These are phyloP conservation scores for Chaetoscypha palmicola DNA, from an alignment of 2,329 filamentous ascomycete species.

Conservation along the genomic window DNA sequence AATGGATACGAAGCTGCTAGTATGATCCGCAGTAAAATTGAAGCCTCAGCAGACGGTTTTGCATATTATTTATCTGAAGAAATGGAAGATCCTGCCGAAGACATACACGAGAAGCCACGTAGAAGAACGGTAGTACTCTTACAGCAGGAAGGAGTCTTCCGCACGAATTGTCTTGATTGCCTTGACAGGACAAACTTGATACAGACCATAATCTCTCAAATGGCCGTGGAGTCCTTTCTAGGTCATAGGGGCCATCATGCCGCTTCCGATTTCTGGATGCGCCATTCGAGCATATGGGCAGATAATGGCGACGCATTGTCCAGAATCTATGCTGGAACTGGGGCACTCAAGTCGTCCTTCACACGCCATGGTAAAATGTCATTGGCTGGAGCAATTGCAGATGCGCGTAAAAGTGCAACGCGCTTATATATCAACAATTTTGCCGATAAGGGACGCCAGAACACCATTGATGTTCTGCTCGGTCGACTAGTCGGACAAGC, in stretches of 20 bases:
- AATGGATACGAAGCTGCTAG: conserved; percentile 86
- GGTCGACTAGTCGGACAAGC: conserved; percentile 77
- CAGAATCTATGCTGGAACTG: conserved; percentile 93
- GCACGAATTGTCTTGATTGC: conserved; percentile 94
- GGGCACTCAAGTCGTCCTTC: conserved; percentile 90
- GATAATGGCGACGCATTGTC: conserved; percentile 94
- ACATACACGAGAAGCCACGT: conserved; percentile 33
- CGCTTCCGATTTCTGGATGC: conserved; percentile 78
- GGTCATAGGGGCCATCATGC: conserved; percentile 62
- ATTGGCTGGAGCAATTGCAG: conserved; percentile 84
- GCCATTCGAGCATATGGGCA: conserved; percentile 90
- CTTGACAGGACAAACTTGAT: conserved; percentile 93
- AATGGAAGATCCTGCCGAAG: conserved; percentile 36
- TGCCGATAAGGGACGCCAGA: conserved; percentile 83
- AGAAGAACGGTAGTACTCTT: conserved; percentile 58
- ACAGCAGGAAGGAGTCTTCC: conserved; percentile 91
- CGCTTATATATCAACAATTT: conserved; percentile 98
- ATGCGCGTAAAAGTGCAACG: conserved; percentile 89
- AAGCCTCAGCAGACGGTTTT: conserved; percentile 75
- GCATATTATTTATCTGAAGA: conserved; percentile 87
- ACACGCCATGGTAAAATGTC: conserved; percentile 95
- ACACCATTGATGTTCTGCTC: conserved; percentile 88
- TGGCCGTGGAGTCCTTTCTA: conserved; percentile 83
- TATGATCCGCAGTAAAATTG: conserved; percentile 72
- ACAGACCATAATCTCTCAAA: conserved; percentile 89